phyloP scores from a whole-genome alignment of 129 eudicot genomes.

The Flaveria bidentis region DNA sequence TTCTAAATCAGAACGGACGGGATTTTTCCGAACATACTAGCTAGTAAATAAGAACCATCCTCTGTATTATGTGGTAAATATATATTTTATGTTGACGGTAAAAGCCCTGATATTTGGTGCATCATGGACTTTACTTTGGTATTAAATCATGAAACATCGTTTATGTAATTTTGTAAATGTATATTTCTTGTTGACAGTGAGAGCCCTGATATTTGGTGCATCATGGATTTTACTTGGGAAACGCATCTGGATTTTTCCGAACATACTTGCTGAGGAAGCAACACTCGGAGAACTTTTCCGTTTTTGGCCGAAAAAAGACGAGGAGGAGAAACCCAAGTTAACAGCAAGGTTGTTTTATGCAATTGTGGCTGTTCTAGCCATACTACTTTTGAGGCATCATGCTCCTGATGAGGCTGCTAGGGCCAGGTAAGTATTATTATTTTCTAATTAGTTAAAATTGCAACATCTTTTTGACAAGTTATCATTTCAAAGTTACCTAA shows the following conservation, averaged over 20 bases:
- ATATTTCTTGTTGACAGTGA: conserved; percentile 43
- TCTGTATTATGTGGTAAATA: background rate
- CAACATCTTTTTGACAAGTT: background rate
- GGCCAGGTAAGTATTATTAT: conserved; percentile 60
- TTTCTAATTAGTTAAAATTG: background rate
- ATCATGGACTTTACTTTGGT: conserved; percentile 39
- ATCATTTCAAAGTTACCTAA: background rate
- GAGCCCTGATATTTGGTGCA: conserved; percentile 79
- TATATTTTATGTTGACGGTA: conserved; percentile 46
- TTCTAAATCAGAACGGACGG: background rate
- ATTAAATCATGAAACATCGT: background rate
- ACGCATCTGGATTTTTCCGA: conserved; percentile 94
- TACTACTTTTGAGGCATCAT: conserved; percentile 85
- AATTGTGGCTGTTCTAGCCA: conserved; percentile 58
- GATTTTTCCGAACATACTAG: no score
- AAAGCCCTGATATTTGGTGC: conserved; percentile 80
- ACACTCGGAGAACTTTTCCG: conserved; percentile 84
- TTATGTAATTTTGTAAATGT: background rate
- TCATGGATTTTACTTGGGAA: conserved; percentile 83
- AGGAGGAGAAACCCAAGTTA: conserved; percentile 88
- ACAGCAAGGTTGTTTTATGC: conserved; percentile 87
- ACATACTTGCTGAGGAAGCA: conserved; percentile 97
- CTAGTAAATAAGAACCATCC: background rate
- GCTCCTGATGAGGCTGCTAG: conserved; percentile 99
- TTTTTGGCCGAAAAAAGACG: conserved; percentile 95